Evolutionary conservation across 2,329 filamentous ascomycete species (phyloP), one percentile per base, ranked within the genome.

Genomic region (Cyanodermella asteris): DNA sequence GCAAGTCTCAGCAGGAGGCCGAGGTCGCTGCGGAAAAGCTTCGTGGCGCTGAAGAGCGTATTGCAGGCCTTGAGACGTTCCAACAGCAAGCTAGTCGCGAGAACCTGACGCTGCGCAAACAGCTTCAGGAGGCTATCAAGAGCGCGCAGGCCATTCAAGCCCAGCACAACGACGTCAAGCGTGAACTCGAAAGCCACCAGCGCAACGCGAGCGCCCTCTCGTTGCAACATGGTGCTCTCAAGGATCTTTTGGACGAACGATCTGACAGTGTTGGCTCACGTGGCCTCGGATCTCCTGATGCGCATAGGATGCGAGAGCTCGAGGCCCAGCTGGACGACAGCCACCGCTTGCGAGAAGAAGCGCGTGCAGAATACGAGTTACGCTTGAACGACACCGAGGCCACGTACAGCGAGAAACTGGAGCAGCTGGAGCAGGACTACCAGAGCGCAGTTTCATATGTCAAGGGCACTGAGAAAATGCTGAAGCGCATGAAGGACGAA

Each of bases 381-480:
- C 75, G 84, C 27, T 71, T 78, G 31, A 74, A 87, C 37, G 78
- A 91, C 41, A 73, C 80, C n/a, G 84, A 91, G 44, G 63, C 69
- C 28, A 66, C 76, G 23, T 94, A 91, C 52, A 75, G 82, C 33
- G 82, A 93, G 45, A 93, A 93, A 48, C 61, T 97, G 26, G 67
- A 78, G 30, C 82, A 91, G 43, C 67, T 97, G 16, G 82, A 94
- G 50, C 91, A 82, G 44, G 87, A 97, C 46, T 93, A 97, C 45
- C 81, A 93, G 48, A 91, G 87, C 20, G 84, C 87, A 10, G 82
- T 94, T 24, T 87, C 93, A 49, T 97, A 97, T 42, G 78, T 97
- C 37, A 90, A 91, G 50, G 87, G 87, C 30, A 94, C 87, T 2
- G 87, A 97, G 51, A 94, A 93, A 62, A 93, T 97, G 81, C 65